A percentile compares a stretch with the other conserved stretches of the same genome.
Evolutionary conservation across 139 green algal genomes (phyloP).

Genomic region (Coelastrella sp.): DNA sequence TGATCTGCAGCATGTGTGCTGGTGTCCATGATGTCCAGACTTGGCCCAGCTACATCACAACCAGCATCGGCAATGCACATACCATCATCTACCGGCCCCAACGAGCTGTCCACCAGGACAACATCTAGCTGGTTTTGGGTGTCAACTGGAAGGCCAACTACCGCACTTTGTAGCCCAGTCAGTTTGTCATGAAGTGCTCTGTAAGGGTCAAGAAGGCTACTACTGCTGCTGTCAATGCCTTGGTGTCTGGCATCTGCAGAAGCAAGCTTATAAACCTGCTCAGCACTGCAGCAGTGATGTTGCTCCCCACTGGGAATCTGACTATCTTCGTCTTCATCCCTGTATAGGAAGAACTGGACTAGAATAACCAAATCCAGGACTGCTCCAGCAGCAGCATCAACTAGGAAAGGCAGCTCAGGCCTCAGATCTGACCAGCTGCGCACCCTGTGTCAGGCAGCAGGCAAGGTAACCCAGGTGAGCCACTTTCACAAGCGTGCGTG

Average conservation of each 20-base stretch:
- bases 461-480: neutral
- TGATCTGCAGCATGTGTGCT: neutral
- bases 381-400: conserved; percentile 3
- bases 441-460: neutral
- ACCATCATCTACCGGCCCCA: neutral
- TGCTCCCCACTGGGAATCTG: neutral
- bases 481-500: neutral
- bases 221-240: neutral
- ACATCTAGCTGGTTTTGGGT: neutral
- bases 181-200: neutral
- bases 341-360: conserved; percentile 30
- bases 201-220: neutral
- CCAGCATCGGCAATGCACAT: neutral
- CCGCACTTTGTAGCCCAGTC: neutral
- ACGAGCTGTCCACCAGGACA: neutral
- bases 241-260: neutral
- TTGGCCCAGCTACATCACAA: too few species aligned
- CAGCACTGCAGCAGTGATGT: neutral
- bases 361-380: conserved; percentile 26
- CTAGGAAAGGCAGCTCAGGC: conserved; percentile 30
- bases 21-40: neutral
- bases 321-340: neutral
- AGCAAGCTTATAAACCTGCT: neutral
- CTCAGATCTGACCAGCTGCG: conserved; percentile 14
- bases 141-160: neutral